Base-by-base conservation (phyloP, 2,329 filamentous ascomycete species). In the Penicillium rolfsii region DNA sequence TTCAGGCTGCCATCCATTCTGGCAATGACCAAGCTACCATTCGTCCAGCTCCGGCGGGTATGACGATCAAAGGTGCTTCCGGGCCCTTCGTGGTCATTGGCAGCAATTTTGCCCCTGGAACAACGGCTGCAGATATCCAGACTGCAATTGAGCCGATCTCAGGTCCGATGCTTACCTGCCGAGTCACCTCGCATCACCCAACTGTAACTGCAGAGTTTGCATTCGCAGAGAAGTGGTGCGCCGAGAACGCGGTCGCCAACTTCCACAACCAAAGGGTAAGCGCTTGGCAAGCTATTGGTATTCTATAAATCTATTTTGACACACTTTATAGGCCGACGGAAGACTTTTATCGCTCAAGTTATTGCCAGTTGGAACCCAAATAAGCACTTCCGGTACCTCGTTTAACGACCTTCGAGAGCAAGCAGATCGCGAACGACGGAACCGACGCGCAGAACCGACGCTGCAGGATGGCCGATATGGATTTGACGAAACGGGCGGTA, bases 51-150 rank as follows among this genome's bases (percentile, higher is more conserved):
- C 69, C 69, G 19, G 59, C 71, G 50, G 67, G 82, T 40, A 79
- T 88, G 61, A 84, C 76, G 70, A 87, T 89, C 61, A 81, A 81
- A 70, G 86, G 86, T 52, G 73, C 76, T 22, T 76, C 76, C 11
- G 83, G 83, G 1, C 84, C 84, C 2, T 86, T 82, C 69, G 79
- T 84, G 5, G 83, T 89, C 6, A 74, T 86, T 54, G 87, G 85
- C 6, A 82, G 81, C 70, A 89, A 89, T 74, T 89, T 89, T 70
- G 86, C 86, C 14, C 83, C 83, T n/a, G 87, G 86, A 16, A 89
- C 87, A 0, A 88, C 86, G 2, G 86, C 85, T 16, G 85, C 84
- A 28, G 87, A 89, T 66, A 88, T 89, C 49, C 84, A 88, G 69
- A 82, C 85, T 45, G 85, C 87, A 33, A 79, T 89, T 71, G 77